Percentiles rank a stretch among this genome's conserved stretches.
Evolutionary conservation across 345 rosid species (phyloP).

Genomic region (Toxicodendron radicans): DNA sequence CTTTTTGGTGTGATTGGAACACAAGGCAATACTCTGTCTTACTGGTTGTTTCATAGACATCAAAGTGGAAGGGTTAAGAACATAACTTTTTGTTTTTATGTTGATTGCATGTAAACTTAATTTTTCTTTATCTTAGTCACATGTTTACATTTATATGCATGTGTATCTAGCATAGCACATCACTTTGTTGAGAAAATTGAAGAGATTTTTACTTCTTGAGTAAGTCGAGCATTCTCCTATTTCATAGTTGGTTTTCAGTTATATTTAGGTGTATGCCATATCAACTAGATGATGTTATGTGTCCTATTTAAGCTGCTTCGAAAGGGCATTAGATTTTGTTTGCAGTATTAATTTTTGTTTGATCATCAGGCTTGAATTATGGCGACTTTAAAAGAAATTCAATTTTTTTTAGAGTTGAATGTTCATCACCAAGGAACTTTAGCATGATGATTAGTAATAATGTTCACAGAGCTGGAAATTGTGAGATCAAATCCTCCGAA

Average conservation of each 20-base stretch:
- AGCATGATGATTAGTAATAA: not conserved
- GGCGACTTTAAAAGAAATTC: not conserved
- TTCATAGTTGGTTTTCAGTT: not conserved
- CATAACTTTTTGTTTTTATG: not conserved
- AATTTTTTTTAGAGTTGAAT: not conserved
- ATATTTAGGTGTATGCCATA: not conserved
- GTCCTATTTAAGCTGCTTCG: slow-evolving; percentile 5
- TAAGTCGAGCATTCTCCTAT: not conserved
- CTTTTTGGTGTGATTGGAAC: not conserved
- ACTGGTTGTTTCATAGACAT: not conserved
- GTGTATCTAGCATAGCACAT: not conserved
- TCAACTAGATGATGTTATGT: not conserved
- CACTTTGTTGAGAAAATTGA: not conserved
- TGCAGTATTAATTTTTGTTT: not conserved
- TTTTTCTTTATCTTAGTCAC: not conserved
- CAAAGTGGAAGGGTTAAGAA: not conserved
- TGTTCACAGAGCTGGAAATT: not conserved
- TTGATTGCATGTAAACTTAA: too few relatives aligned
- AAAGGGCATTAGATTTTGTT: not conserved
- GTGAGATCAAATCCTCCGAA: not conserved
- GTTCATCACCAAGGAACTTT: not conserved
- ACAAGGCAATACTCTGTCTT: not conserved
- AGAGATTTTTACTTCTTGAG: not conserved
- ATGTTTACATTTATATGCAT: not conserved
- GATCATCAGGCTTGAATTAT: not conserved